Evolutionary conservation across 768 basidiomycete genomes (phyloP).

Genomic region (Coprinopsis marcescibilis): DNA sequence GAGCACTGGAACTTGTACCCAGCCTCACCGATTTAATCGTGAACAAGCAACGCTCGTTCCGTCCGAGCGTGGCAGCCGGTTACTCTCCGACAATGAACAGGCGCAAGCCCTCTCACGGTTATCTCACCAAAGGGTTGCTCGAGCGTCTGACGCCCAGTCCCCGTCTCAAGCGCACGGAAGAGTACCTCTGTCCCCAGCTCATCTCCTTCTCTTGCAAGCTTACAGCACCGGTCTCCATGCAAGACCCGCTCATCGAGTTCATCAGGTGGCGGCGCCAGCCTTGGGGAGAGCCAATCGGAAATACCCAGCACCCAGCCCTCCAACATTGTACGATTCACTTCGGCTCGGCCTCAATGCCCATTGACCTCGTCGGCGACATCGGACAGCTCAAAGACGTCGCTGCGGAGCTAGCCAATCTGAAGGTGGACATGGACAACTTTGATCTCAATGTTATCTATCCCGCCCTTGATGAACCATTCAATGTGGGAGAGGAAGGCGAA

Average conservation of each 20-base stretch:
- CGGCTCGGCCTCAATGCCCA: neutral
- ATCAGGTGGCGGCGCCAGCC: neutral
- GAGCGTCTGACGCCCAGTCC: neutral
- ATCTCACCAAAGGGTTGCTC: neutral
- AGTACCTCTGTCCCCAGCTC: neutral
- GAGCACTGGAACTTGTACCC: slow-evolving; percentile 1
- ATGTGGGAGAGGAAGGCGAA: neutral
- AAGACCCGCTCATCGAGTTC: slow-evolving; percentile 5
- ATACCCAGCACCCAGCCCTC: neutral
- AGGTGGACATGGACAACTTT: slow-evolving; percentile 2
- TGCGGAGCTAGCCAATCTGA: neutral
- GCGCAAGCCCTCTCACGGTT: neutral
- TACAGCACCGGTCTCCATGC: neutral
- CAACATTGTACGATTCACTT: slow-evolving; percentile 3
- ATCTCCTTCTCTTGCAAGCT: slow-evolving; percentile 2
- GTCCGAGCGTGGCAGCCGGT: neutral
- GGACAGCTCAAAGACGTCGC: neutral
- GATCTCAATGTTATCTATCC: slow-evolving; percentile 3
- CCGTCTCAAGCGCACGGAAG: too few relatives aligned
- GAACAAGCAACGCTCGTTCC: neutral
- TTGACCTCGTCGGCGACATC: neutral
- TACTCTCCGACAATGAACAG: neutral
- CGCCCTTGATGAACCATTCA: neutral
- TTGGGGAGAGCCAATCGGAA: neutral
- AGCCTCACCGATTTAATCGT: neutral